Conservation (phyloP, 1,139 yeast genomes). For the Suhomyces ambrosiae region DNA sequence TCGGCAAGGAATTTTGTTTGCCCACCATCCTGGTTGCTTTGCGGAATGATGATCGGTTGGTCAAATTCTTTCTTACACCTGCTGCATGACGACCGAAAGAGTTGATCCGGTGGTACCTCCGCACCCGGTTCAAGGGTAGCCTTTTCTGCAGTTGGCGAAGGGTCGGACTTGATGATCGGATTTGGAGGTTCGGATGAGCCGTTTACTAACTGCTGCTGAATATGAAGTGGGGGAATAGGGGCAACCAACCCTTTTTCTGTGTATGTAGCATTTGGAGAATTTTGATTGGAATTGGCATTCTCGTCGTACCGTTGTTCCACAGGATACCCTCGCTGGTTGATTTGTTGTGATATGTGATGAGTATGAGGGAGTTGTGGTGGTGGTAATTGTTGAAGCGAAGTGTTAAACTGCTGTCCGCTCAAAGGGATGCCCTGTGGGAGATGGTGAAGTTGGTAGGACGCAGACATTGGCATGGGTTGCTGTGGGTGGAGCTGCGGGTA, state of each 20-base stretch:
- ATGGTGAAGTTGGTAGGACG: slow-evolving; percentile 15
- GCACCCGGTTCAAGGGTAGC: slow-evolving; percentile 9
- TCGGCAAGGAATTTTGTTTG: slow-evolving; percentile 36
- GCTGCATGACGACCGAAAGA: slow-evolving; percentile 39
- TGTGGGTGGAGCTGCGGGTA: slow-evolving; percentile 15
- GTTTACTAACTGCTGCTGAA: slow-evolving; percentile 44
- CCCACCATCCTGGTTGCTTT: slow-evolving; percentile 22
- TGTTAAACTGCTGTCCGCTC: slow-evolving; percentile 9
- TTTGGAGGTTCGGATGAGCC: slow-evolving; percentile 13
- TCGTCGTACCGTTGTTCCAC: slow-evolving; percentile 9
- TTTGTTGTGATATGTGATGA: slow-evolving; percentile 4
- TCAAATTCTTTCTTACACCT: slow-evolving; percentile 63
- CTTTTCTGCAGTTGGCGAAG: slow-evolving; percentile 15
- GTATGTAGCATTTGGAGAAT: slow-evolving; percentile 14
- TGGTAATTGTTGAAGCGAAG: slow-evolving; percentile 9
- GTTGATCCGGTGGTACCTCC: slow-evolving; percentile 15
- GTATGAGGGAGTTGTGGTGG: slow-evolving; percentile 9
- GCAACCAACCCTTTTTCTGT: slow-evolving; percentile 34
- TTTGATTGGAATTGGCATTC: slow-evolving; percentile 4
- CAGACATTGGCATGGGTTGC: slow-evolving; percentile 15
- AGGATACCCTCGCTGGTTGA: slow-evolving; percentile 6
- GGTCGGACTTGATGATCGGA: slow-evolving; percentile 16
- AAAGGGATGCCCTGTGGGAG: slow-evolving; percentile 13
- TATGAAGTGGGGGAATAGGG: slow-evolving; percentile 50
- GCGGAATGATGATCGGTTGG: slow-evolving; percentile 46